Base-by-base conservation (phyloP, 805 yeast genomes). In the Kodamaea fukazawae region DNA sequence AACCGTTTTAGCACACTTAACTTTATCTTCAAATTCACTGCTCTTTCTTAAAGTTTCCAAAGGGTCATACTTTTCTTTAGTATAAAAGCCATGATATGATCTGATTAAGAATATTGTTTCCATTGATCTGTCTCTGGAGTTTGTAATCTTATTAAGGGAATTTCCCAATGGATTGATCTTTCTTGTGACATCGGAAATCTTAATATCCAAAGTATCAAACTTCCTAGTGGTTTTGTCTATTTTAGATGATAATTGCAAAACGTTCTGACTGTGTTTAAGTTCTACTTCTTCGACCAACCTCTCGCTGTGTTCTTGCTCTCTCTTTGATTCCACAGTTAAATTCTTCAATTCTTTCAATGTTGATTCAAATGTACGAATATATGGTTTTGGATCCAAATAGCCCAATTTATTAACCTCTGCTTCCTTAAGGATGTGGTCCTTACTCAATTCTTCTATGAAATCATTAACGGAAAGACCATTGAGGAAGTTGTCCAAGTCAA, bases 341-440 rank as follows among this genome's bases (percentile, higher is more conserved):
- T 70, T 70, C 51, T 79, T 76, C 47, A 91, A 66, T 53, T 87
- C 91, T 33, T 79, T 72, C 32, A 89, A 66, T 2, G 93, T 86
- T 1, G 90, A 79, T 57, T 91, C 97, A 59, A 93, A 90, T 0
- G 96, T 87, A 49, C 96, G 76, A 34, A 91, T 91, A 57, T 86
- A 93, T 2, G 98, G 98, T 54, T 87, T 88, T 1, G 98, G 96
- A 54, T 93, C 96, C 40, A 88, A 61, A 53, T 73, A 73, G 36
- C 76, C 78, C 23, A 75, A 56, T 30, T 74, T 67, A 42, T 75
- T 72, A 20, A 71, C 76, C 45, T 73, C 77, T 6, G 74, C 72
- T 9, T 71, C 75, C 43, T 72, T 70, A 20, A 68, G 50, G 11
- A 76, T 68, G 47, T 83, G 86, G 53, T 81, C 84, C 53, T 79